Evolutionary conservation across 2,329 filamentous ascomycete genomes (phyloP).

Genomic region (Mycogone perniciosa): DNA sequence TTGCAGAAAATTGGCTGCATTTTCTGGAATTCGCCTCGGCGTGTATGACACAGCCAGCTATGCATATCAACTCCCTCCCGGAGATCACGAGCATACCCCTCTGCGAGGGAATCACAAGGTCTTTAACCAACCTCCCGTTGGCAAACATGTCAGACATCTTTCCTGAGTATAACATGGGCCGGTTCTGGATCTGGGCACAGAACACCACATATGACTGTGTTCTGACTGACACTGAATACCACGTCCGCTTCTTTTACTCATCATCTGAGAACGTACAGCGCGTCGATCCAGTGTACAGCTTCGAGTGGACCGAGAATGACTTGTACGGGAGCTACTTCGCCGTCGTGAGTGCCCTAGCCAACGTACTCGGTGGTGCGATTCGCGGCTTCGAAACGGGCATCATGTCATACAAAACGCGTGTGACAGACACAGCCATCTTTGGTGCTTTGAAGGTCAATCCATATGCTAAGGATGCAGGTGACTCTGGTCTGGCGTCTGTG

Average conservation of each 20-base stretch:
- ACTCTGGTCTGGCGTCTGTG: background rate
- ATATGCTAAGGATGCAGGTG: background rate
- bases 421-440: background rate
- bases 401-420: background rate
- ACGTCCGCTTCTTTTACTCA: background rate
- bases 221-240: background rate
- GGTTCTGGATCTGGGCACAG: background rate
- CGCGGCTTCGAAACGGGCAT: background rate
- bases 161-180: background rate
- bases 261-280: background rate
- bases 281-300: background rate
- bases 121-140: background rate
- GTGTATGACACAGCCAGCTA: background rate
- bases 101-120: background rate
- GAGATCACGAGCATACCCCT: background rate
- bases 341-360: background rate
- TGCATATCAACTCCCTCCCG: background rate
- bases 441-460: background rate
- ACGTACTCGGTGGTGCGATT: background rate
- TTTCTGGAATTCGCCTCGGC: background rate
- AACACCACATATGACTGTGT: background rate
- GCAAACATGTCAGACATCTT: background rate
- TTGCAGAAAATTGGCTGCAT: background rate
- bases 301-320: background rate
- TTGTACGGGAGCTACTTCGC: background rate